phyloP scores from a whole-genome alignment of 2,329 filamentous ascomycete species.

The Pestalotiopsis sp. region DNA sequence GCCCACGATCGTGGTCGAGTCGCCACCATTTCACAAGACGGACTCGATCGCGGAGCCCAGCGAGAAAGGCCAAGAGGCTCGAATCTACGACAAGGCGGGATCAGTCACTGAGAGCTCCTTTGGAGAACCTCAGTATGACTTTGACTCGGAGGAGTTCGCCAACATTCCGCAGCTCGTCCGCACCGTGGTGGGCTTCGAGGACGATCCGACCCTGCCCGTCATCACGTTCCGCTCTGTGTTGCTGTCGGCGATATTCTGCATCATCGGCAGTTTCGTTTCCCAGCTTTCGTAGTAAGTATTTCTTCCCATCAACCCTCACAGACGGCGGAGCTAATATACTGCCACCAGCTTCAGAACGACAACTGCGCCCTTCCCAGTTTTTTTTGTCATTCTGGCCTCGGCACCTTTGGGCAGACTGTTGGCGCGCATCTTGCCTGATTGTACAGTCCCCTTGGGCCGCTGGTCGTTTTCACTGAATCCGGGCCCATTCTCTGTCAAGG shows the following conservation, averaged over 20 bases:
- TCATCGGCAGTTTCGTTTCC: conserved; percentile 59
- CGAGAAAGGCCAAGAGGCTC: background rate
- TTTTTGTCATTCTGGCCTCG: conserved; percentile 63
- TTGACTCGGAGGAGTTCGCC: conserved; percentile 6
- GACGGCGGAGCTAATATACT: conserved; percentile 38
- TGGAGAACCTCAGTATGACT: conserved; percentile 11
- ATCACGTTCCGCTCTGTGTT: conserved; percentile 64
- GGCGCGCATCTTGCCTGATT: conserved; percentile 49
- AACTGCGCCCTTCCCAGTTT: conserved; percentile 60
- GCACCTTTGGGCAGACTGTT: conserved; percentile 58
- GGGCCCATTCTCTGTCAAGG: conserved; percentile 59
- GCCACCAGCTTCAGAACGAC: conserved; percentile 58
- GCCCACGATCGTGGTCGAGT: conserved; percentile 1
- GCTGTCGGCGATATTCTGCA: conserved; percentile 56
- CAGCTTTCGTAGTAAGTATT: conserved; percentile 10
- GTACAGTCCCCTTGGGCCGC: conserved; percentile 49
- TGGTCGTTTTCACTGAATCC: conserved; percentile 57
- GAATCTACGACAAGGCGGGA: background rate
- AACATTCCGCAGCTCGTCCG: conserved; percentile 31
- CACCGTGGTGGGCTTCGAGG: conserved; percentile 57
- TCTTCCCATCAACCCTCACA: background rate
- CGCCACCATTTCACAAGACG: background rate
- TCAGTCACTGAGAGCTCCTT: background rate
- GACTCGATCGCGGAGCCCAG: background rate
- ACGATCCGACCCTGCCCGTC: conserved; percentile 57